Conservation (phyloP, 2,329 filamentous ascomycete genomes). For the Trichoderma pleuroti region DNA sequence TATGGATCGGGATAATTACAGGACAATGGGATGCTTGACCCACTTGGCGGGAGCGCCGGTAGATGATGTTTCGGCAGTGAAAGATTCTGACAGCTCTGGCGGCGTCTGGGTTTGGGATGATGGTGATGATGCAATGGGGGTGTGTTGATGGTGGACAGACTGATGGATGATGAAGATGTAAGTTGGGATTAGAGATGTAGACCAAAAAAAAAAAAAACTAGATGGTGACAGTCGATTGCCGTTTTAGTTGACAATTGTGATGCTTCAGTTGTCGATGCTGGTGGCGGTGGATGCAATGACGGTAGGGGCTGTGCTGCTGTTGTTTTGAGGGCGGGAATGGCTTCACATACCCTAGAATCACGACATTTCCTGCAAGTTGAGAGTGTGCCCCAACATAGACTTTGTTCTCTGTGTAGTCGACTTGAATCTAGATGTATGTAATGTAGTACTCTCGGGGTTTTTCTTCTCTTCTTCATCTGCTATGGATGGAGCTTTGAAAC, state of each 20-base stretch:
- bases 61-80: not conserved
- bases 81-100: not conserved
- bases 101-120: not conserved
- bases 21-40: not conserved
- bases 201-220: too few species aligned
- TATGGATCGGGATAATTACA: not conserved
- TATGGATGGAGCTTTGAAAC: too few species aligned
- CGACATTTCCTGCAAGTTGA: not conserved
- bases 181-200: too few species aligned
- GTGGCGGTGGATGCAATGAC: not conserved
- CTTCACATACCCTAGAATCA: not conserved
- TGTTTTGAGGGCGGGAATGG: not conserved
- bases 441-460: too few species aligned
- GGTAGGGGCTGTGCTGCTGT: not conserved
- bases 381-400: not conserved
- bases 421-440: too few species aligned
- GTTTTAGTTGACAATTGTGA: not conserved
- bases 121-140: not conserved
- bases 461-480: too few species aligned
- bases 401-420: not conserved
- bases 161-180: not conserved
- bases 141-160: not conserved
- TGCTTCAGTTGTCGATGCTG: not conserved
- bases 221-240: too few species aligned
- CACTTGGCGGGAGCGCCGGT: constrained; percentile 13